These are phyloP conservation scores for Termitomyces sp. DNA, from an alignment of 768 basidiomycete species.

Conservation along the genomic window DNA sequence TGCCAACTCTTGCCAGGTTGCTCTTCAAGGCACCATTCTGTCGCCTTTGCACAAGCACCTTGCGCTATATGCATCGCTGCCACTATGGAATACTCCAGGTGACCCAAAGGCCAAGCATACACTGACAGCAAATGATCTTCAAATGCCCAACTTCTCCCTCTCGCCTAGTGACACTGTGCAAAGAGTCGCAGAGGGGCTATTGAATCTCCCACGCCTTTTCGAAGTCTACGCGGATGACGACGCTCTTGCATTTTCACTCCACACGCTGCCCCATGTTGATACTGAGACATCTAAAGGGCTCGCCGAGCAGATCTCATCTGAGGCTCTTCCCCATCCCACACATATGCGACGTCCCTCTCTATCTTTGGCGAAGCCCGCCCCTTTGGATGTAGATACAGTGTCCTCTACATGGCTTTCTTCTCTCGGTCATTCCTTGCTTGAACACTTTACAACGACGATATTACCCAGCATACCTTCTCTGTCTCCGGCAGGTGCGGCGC, in stretches of 20 bases:
- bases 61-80: slow-evolving; percentile 55
- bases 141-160: slow-evolving; percentile 88
- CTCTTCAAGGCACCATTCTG: slow-evolving; percentile 79
- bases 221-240: slow-evolving; percentile 94
- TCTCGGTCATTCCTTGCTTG: slow-evolving; percentile 74
- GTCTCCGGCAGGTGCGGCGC: slow-evolving; percentile 64
- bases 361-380: slow-evolving; percentile 25
- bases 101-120: slow-evolving; percentile 43
- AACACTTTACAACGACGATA: slow-evolving; percentile 61
- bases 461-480: slow-evolving; percentile 69
- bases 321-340: slow-evolving; percentile 22
- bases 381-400: slow-evolving; percentile 70
- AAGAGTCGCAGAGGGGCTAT: slow-evolving; percentile 86
- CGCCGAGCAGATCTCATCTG: slow-evolving; percentile 30
- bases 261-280: slow-evolving; percentile 71
- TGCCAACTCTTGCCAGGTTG: slow-evolving; percentile 67
- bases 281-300: slow-evolving; percentile 43
- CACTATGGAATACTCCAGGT: slow-evolving; percentile 57
- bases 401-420: slow-evolving; percentile 91
- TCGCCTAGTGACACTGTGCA: slow-evolving; percentile 87
- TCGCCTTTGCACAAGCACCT: slow-evolving; percentile 77
- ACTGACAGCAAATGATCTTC: slow-evolving; percentile 46
- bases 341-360: slow-evolving; percentile 39
- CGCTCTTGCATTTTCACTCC: slow-evolving; percentile 81
- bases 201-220: slow-evolving; percentile 89